A percentile compares a stretch with the other conserved stretches of the same genome.
phyloP scores from a whole-genome alignment of 179 eudicot genomes.

The Sideroxylon spinosum region DNA sequence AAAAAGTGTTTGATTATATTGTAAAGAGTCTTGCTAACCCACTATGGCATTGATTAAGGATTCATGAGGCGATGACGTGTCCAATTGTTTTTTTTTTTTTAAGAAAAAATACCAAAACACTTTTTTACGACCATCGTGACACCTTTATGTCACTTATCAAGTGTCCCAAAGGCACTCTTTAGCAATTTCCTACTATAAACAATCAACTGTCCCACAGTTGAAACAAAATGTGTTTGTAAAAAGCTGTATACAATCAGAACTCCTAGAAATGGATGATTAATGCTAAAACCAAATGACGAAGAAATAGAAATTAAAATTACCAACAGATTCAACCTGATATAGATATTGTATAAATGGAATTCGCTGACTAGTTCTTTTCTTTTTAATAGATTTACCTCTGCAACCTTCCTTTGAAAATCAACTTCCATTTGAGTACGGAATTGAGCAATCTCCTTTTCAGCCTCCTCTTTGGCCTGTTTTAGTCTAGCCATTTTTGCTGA shows the following conservation, averaged over 20 bases:
- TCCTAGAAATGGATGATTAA: not conserved
- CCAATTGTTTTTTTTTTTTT: too few relatives aligned
- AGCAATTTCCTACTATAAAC: too few relatives aligned
- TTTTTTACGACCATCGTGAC: too few relatives aligned
- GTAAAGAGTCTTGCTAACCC: not conserved
- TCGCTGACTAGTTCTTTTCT: not conserved
- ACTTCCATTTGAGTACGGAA: slow-evolving; percentile 85
- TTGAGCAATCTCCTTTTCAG: slow-evolving; percentile 84
- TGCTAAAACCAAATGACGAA: not conserved
- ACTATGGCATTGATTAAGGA: too few relatives aligned
- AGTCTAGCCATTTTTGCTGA: slow-evolving; percentile 83
- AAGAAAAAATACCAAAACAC: too few relatives aligned
- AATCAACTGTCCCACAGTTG: not conserved
- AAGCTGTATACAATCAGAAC: not conserved
- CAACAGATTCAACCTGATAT: not conserved
- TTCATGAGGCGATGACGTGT: too few relatives aligned
- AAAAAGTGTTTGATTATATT: not conserved
- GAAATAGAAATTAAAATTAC: not conserved
- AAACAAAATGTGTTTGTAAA: not conserved
- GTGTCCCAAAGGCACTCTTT: too few relatives aligned
- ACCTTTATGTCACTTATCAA: too few relatives aligned
- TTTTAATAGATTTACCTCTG: slow-evolving; percentile 49
- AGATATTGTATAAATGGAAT: not conserved
- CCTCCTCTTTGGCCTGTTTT: slow-evolving; percentile 94
- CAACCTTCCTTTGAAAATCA: slow-evolving; percentile 67